phyloP scores from a whole-genome alignment of 495 filamentous ascomycete genomes.

The Penicillium chermesinum region DNA sequence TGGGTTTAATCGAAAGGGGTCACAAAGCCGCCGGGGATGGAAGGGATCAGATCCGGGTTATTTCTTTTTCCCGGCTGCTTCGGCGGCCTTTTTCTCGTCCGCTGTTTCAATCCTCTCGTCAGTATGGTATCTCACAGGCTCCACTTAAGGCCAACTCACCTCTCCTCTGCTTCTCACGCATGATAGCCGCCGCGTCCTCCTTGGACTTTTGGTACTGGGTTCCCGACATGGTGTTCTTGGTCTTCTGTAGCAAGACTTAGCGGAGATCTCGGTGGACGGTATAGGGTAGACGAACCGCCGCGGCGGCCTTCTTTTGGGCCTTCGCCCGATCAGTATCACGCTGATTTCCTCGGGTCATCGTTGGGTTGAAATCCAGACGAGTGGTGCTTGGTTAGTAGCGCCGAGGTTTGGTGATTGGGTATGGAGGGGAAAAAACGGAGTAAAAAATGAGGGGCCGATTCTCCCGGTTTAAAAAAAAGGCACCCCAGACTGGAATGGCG shows the following conservation, averaged over 20 bases:
- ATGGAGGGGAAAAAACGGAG: background rate
- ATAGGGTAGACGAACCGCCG: conserved; percentile 28
- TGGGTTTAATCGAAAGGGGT: background rate
- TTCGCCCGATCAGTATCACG: conserved; percentile 84
- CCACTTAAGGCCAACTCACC: conserved; percentile 45
- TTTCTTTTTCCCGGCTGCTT: conserved; percentile 23
- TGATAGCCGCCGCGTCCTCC: conserved; percentile 73
- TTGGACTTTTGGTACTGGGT: conserved; percentile 66
- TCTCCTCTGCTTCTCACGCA: conserved; percentile 84
- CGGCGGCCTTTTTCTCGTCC: conserved; percentile 28
- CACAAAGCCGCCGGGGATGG: background rate
- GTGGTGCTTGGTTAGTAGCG: too few relatives aligned
- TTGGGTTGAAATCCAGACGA: conserved; percentile 16
- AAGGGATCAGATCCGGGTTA: background rate
- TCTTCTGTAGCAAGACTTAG: conserved; percentile 51
- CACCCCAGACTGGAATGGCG: background rate
- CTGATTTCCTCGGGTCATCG: conserved; percentile 91
- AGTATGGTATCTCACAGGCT: conserved; percentile 2
- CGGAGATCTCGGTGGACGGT: background rate
- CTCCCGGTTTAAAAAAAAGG: conserved; percentile 1
- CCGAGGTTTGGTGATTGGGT: too few relatives aligned
- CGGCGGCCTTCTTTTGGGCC: conserved; percentile 60
- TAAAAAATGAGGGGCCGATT: conserved; percentile 4
- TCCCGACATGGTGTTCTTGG: conserved; percentile 54
- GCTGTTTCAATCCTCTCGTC: conserved; percentile 13